phyloP scores from a whole-genome alignment of 108 stramenopile genomes.

The Fragilaria crotonensis region DNA sequence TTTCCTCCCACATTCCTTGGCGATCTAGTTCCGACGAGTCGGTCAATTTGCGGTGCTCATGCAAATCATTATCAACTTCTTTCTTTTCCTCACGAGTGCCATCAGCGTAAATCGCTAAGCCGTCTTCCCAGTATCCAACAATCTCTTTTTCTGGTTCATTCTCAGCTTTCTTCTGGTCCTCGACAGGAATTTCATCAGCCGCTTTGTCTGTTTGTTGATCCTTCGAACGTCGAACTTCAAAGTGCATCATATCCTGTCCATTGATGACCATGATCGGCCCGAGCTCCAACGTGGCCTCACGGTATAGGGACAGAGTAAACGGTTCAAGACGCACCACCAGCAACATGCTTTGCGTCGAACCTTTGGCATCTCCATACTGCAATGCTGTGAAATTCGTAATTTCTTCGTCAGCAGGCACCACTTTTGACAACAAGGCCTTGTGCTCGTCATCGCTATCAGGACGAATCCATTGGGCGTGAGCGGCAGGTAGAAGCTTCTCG shows the following conservation, averaged over 20 bases:
- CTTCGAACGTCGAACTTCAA: conserved; percentile 71
- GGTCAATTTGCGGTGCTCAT: conserved; percentile 49
- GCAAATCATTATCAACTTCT: conserved; percentile 30
- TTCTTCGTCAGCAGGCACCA: conserved; percentile 1
- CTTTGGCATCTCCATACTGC: conserved; percentile 36
- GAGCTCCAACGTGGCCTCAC: conserved; percentile 29
- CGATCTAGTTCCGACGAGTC: conserved; percentile 31
- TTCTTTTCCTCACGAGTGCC: conserved; percentile 75
- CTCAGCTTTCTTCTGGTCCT: conserved; percentile 35
- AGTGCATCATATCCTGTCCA: conserved; percentile 64
- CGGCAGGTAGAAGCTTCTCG: conserved; percentile 43
- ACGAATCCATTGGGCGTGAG: conserved; percentile 41
- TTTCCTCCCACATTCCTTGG: conserved; percentile 92
- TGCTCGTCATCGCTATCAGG: conserved; percentile 17
- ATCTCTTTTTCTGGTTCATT: conserved; percentile 81
- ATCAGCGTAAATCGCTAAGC: conserved; percentile 84
- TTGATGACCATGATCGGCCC: conserved; percentile 63
- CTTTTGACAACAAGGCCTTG: background rate
- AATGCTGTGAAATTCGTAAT: conserved; percentile 42
- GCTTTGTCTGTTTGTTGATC: conserved; percentile 24
- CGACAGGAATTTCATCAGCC: conserved; percentile 15
- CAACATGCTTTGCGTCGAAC: conserved; percentile 24
- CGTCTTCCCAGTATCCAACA: conserved; percentile 91
- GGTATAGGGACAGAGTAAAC: conserved; percentile 61
- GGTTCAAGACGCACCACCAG: conserved; percentile 61